phyloP scores from a whole-genome alignment of 2,329 filamentous ascomycete genomes.

The Aspergillus puulaauensis region DNA sequence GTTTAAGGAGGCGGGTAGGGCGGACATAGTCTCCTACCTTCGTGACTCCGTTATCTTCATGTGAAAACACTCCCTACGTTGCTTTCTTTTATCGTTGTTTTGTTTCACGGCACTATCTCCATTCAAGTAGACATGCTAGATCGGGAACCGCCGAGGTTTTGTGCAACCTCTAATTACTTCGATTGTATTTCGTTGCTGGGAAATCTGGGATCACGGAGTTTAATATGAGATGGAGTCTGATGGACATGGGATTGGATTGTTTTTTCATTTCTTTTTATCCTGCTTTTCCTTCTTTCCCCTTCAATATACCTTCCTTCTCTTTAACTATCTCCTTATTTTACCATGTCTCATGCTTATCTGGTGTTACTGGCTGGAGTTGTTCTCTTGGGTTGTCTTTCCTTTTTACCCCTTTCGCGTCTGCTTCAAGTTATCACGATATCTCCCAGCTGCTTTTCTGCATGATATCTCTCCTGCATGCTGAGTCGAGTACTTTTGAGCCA shows the following conservation, averaged over 20 bases:
- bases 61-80: not conserved
- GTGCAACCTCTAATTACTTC: slow-evolving; percentile 3
- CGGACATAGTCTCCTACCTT: slow-evolving; percentile 13
- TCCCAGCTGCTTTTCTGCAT: slow-evolving; percentile 1
- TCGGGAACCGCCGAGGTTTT: slow-evolving; percentile 12
- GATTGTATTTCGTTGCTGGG: slow-evolving; percentile 10
- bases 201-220: slow-evolving; percentile 19
- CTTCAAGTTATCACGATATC: not conserved
- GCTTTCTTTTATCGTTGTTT: slow-evolving; percentile 8
- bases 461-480: slow-evolving; percentile 2
- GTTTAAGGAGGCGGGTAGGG: slow-evolving; percentile 37
- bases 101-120: not conserved
- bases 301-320: not conserved
- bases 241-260: slow-evolving; percentile 13
- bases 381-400: not conserved
- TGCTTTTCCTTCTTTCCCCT: not conserved
- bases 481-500: slow-evolving; percentile 1
- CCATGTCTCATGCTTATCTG: not conserved
- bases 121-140: slow-evolving; percentile 16
- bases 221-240: slow-evolving; percentile 14
- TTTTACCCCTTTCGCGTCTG: not conserved
- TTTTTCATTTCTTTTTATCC: slow-evolving; percentile 7
- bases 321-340: not conserved
- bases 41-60: not conserved
- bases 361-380: slow-evolving; percentile 1